Evolutionary conservation across 192 early-diverging fungal species (phyloP).

Genomic region (Coemansia sp.): DNA sequence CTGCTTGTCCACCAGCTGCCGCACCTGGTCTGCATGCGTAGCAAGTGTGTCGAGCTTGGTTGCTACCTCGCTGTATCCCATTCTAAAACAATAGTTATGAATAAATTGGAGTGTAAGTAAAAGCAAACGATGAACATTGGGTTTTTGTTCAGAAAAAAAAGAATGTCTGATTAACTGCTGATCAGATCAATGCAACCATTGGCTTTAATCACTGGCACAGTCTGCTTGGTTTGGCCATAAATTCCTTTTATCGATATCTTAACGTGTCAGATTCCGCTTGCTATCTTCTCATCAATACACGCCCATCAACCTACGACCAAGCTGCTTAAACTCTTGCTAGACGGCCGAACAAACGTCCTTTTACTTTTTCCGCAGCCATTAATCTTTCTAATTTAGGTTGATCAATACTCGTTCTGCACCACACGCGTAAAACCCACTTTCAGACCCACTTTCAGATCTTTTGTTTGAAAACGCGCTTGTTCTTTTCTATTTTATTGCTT

Average conservation of each 20-base stretch:
- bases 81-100: background rate
- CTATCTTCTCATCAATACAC: too few species aligned
- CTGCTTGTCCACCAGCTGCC: slow-evolving; percentile 45
- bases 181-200: too few species aligned
- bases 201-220: too few species aligned
- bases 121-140: background rate
- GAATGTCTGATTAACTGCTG: too few species aligned
- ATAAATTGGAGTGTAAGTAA: background rate
- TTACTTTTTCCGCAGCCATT: background rate
- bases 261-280: too few species aligned
- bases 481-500: background rate
- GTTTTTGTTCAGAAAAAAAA: too few species aligned
- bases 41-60: slow-evolving; percentile 24
- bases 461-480: background rate
- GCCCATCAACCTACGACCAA: too few species aligned
- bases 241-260: too few species aligned
- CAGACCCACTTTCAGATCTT: too few species aligned
- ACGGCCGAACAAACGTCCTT: background rate
- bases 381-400: background rate
- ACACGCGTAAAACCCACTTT: too few species aligned
- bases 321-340: too few species aligned
- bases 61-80: slow-evolving; percentile 9
- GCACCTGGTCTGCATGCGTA: slow-evolving; percentile 48
- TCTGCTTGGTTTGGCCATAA: too few species aligned
- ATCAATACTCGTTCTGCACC: background rate